Base-by-base conservation (phyloP, 345 rosid genomes). In the Citrus unshiu region DNA sequence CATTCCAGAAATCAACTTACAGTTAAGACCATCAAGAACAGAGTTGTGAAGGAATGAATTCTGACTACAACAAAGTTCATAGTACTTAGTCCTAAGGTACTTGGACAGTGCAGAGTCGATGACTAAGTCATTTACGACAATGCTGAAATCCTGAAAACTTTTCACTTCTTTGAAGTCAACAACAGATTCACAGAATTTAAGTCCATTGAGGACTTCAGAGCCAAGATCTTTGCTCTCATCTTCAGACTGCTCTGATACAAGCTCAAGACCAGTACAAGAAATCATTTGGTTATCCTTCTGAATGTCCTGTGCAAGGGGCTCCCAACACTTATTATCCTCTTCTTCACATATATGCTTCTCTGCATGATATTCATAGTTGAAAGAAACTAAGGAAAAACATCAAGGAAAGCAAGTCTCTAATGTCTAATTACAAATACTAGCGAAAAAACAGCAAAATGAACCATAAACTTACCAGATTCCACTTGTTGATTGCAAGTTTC, bases 31-130 rank as follows among this genome's bases (percentile, higher is more conserved):
- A 37, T 73, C 81, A 0, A 84, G 60, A 29, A 88, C 80, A 19
- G 78, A 29, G 22, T 79, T 83, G n/a, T 85, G 91, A 66, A 89
- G 87, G 75, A 71, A 84, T 16, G 83, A 56, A 3, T 78, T 85
- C 75, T 84, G 86, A 40, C 84, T 81, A 57, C 83, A 21, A 70
- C 91, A 89, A 75, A 87, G 87, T n/a, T 87, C 84, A 56, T 79
- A 85, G 67, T 89, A 87, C 79, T 87, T 88, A 64, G 32, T 39
- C 37, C 56, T 78, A 14, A 82, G 60, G 82, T 85, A 69, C 73
- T 80, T 78, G 56, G 84, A 51, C 67, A 88, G 79, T 73, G 79
- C 79, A 2, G 81, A 58, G 77, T 80, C 81, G 24, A 88, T 79
- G 37, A 85, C 73, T 58, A 86, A 74, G 61, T 87, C 90, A 49